Percentiles rank a stretch among this genome's conserved stretches.
phyloP scores from a whole-genome alignment of 441 rosid genomes.

The Corymbia calophylla region DNA sequence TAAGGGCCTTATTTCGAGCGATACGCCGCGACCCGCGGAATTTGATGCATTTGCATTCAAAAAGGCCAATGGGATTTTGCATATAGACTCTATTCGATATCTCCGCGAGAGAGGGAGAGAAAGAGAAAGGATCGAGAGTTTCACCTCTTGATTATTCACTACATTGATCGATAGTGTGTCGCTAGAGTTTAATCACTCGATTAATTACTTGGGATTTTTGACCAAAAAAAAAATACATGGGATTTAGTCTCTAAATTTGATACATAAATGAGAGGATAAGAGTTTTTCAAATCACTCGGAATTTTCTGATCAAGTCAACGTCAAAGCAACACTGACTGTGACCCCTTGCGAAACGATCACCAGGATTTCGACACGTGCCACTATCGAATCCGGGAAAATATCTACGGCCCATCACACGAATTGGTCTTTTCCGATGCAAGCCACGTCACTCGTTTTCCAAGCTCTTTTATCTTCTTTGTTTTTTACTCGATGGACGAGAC shows the following conservation, averaged over 20 bases:
- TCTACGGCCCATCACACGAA: neutral
- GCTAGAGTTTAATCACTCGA: neutral
- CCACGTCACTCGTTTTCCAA: neutral
- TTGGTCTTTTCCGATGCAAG: neutral
- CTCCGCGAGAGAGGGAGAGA: neutral
- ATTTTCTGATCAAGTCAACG: neutral
- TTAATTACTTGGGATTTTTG: neutral
- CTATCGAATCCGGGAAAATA: neutral
- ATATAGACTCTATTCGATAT: neutral
- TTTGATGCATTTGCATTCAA: neutral
- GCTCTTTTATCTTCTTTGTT: neutral
- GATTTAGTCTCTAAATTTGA: neutral
- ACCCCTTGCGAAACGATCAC: neutral
- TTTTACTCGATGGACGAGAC: conserved; percentile 26
- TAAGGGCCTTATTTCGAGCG: neutral
- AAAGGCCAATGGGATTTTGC: neutral
- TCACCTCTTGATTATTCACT: neutral
- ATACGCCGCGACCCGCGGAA: too few relatives aligned
- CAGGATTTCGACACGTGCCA: neutral
- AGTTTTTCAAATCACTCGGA: neutral
- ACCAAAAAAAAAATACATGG: neutral
- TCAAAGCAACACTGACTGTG: neutral
- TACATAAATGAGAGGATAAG: neutral
- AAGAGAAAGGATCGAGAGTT: neutral
- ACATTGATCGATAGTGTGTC: neutral